Conservation (phyloP, 2,329 filamentous ascomycete species). For the Scleromitrula shiraiana region DNA sequence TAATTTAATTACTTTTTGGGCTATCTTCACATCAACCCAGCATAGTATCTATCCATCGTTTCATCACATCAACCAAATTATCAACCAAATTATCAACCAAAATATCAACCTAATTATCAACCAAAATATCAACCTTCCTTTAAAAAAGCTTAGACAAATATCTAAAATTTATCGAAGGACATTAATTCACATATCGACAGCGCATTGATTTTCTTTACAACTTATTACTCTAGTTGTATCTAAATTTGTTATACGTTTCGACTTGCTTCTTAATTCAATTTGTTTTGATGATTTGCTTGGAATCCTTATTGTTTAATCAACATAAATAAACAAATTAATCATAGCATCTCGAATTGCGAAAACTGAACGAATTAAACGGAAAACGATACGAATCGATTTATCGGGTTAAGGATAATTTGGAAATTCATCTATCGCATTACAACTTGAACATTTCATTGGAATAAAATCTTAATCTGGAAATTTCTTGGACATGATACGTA, state of each 20-base stretch:
- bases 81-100: too few relatives aligned
- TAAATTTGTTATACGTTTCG: slow-evolving; percentile 1
- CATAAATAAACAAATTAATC: not conserved
- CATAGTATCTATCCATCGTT: not conserved
- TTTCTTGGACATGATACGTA: not conserved
- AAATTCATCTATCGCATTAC: too few relatives aligned
- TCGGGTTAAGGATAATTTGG: too few relatives aligned
- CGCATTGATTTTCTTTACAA: too few relatives aligned
- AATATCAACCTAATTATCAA: too few relatives aligned
- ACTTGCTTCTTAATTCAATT: not conserved
- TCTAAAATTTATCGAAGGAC: slow-evolving; percentile 5
- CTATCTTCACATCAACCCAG: too few relatives aligned
- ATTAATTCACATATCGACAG: too few relatives aligned
- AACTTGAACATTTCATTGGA: too few relatives aligned
- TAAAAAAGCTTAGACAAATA: slow-evolving; percentile 5
- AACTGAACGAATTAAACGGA: not conserved
- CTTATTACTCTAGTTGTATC: too few relatives aligned
- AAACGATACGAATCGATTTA: not conserved
- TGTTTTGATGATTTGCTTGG: too few relatives aligned
- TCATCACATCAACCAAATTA: not conserved
- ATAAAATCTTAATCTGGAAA: too few relatives aligned
- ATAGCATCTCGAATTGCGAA: not conserved
- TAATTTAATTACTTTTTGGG: slow-evolving; percentile 4
- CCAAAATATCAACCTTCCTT: too few relatives aligned
- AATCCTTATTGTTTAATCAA: not conserved